A percentile compares a stretch with the other conserved stretches of the same genome.
phyloP scores from a whole-genome alignment of 164 flowering plant genomes.

The Cinnamomum chago region DNA sequence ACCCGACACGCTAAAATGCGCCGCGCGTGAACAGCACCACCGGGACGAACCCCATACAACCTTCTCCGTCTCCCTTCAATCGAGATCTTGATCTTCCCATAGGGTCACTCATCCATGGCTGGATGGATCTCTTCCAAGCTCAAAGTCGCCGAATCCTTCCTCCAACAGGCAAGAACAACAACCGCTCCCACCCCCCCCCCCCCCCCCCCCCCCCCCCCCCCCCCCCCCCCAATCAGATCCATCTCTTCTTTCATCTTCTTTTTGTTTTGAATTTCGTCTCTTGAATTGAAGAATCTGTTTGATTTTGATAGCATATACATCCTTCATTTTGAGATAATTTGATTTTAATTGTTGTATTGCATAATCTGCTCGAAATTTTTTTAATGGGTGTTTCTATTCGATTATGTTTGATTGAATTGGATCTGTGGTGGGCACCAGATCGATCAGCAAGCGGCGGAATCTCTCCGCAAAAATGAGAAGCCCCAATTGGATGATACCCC shows the following conservation, averaged over 20 bases:
- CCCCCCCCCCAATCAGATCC: neutral
- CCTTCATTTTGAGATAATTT: too few relatives aligned
- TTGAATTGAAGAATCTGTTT: neutral
- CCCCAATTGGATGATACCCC: slow-evolving; percentile 28
- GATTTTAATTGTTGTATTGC: too few relatives aligned
- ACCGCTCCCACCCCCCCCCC: too few relatives aligned
- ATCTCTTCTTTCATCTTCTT: neutral
- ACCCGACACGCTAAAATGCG: slow-evolving; percentile 7
- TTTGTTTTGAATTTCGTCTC: neutral
- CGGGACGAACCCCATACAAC: neutral
- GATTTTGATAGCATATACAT: too few relatives aligned
- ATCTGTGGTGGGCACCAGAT: slow-evolving; percentile 37
- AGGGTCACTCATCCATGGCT: slow-evolving; percentile 35
- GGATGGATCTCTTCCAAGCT: slow-evolving; percentile 95
- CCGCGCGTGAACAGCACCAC: neutral
- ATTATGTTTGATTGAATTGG: neutral
- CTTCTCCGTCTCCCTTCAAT: too few relatives aligned
- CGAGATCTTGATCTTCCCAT: too few relatives aligned
- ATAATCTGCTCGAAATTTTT: too few relatives aligned
- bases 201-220: too few relatives aligned
- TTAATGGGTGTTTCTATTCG: neutral
- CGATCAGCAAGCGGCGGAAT: slow-evolving; percentile 95
- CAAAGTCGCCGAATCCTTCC: slow-evolving; percentile 83
- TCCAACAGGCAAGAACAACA: slow-evolving; percentile 66
- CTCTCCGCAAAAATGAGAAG: slow-evolving; percentile 61